Percentiles rank a stretch among this genome's conserved stretches.
phyloP scores from a whole-genome alignment of 2,329 filamentous ascomycete species.

The Pestalotiopsis sp. region DNA sequence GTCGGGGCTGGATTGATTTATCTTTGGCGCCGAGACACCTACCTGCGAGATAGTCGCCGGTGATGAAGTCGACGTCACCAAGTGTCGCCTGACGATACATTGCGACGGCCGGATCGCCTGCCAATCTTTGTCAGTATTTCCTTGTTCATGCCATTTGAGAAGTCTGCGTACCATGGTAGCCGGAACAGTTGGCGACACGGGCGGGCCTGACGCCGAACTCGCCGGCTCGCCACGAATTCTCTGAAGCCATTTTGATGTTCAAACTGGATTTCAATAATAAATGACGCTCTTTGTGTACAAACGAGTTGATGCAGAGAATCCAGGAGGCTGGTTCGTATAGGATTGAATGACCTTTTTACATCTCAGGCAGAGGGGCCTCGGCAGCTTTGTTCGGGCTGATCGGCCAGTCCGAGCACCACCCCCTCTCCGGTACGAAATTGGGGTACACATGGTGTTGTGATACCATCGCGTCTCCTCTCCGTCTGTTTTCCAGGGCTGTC shows the following conservation, averaged over 20 bases:
- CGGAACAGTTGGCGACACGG: constrained; percentile 2
- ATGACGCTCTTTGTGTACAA: background rate
- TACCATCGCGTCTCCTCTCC: background rate
- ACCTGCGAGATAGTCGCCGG: constrained; percentile 16
- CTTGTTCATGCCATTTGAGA: background rate
- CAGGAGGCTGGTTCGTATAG: background rate
- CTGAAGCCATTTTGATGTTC: background rate
- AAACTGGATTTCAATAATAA: background rate
- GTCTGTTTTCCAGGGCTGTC: background rate
- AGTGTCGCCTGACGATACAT: constrained; percentile 6
- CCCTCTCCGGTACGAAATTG: background rate
- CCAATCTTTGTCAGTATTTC: background rate
- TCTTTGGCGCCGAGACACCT: fast-evolving
- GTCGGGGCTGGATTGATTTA: background rate
- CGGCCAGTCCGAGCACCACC: background rate
- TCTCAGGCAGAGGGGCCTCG: background rate
- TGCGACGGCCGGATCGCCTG: background rate
- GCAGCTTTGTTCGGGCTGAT: background rate
- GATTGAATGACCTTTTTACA: background rate
- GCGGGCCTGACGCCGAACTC: constrained; percentile 3
- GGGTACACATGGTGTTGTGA: background rate
- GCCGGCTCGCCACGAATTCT: background rate
- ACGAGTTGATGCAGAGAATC: background rate
- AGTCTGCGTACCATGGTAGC: background rate
- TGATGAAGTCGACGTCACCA: constrained; percentile 14